Evolutionary conservation across 768 basidiomycete species (phyloP), one percentile per base, ranked within the genome.

Genomic region (Mycena metata): DNA sequence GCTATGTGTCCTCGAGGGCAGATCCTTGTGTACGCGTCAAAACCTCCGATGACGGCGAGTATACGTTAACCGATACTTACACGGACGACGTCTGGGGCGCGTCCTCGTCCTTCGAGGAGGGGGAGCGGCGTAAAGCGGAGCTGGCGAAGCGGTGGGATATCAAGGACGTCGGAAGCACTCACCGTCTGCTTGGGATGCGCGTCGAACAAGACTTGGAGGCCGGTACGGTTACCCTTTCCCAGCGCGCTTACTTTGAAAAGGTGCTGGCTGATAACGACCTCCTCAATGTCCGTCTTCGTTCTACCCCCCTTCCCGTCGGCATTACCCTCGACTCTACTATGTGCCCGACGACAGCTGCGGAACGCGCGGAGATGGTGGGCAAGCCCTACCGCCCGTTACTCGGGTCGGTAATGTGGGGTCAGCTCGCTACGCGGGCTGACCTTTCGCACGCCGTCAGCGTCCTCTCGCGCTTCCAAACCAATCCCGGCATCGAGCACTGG

Each of bases 71-170:
- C 0, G 42, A 60, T 19, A 70, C 69, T 9, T 54, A 70, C 39
- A 49, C 51, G 10, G 55, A 56, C n/a, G 55, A 56, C 24, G 50
- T 67, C 15, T 51, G 39, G 42, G 65, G 56, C 7, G 57, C 63
- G 0, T 69, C 68, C 0, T 45, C 61, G 24, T 57, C 46, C 5
- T 3, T 30, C 6, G 68, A 49, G n/a, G 63, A 52, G 16, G 68
- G 23, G 2, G 23, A 52, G 13, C 0, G 11, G 50, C 12, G 52
- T 23, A 64, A 65, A 43, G 50, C 26, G 1, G 68, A 69, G 45
- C n/a, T 70, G n/a, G 64, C 42, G 4, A 51, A 49, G 49, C 16
- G 23, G 9, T 70, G 60, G 58, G 64, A 66, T 15, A 62, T 69
- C 35, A 69, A 58, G 11, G 64, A 69, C 42, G 52, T 69, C 15